phyloP scores from a whole-genome alignment of 2,329 filamentous ascomycete genomes.

The Colletotrichum sp. region DNA sequence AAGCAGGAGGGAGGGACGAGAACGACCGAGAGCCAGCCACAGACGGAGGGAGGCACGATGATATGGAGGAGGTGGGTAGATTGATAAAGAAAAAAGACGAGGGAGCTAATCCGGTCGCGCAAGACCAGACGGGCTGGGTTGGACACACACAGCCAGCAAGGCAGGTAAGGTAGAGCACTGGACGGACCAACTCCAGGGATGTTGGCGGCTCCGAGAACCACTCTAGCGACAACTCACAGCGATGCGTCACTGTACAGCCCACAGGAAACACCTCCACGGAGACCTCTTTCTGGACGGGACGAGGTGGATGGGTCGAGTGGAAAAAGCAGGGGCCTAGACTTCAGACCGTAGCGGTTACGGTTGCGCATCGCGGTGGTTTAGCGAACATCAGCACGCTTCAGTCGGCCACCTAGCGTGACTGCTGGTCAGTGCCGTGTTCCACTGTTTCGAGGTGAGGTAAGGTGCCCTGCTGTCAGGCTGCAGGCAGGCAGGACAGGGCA shows the following conservation, averaged over 20 bases:
- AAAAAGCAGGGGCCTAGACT: neutral
- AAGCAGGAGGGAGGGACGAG: neutral
- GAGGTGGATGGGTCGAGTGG: neutral
- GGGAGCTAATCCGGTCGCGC: neutral
- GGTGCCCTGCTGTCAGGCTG: neutral
- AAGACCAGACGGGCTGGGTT: neutral
- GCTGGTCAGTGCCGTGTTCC: neutral
- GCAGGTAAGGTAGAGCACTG: neutral
- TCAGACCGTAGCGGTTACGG: constrained; percentile 1
- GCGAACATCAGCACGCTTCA: neutral
- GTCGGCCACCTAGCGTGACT: neutral
- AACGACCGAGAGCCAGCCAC: neutral
- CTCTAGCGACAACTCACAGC: constrained; percentile 4
- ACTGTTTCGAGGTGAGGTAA: neutral
- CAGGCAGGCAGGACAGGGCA: neutral
- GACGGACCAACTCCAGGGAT: constrained; percentile 6
- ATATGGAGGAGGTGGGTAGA: neutral
- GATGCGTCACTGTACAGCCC: constrained; percentile 1
- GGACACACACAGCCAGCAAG: neutral
- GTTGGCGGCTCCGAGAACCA: constrained; percentile 1
- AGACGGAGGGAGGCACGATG: neutral
- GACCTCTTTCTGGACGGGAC: neutral
- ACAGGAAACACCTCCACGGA: neutral
- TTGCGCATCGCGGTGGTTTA: neutral
- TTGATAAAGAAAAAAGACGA: constrained; percentile 14